These are phyloP conservation scores for Sugiyamaella paludigena DNA, from an alignment of 1,139 yeast genomes.

Conservation along the genomic window DNA sequence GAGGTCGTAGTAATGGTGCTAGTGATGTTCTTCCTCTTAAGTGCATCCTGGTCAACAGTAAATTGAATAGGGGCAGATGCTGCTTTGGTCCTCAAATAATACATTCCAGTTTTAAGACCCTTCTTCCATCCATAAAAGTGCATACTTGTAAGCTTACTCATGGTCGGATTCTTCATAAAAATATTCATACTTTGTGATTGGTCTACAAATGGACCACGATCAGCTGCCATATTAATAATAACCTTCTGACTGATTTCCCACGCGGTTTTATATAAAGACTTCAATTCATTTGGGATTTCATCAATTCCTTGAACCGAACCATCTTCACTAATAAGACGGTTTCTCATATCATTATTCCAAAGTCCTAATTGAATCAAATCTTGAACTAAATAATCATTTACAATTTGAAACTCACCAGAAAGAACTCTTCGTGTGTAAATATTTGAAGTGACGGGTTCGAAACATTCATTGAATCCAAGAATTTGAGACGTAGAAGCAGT, in stretches of 20 bases:
- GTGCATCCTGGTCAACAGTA: constrained; percentile 57
- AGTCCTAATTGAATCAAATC: constrained; percentile 69
- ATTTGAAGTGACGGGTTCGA: constrained; percentile 80
- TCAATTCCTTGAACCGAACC: constrained; percentile 75
- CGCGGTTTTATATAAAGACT: constrained; percentile 75
- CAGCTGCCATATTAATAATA: constrained; percentile 85
- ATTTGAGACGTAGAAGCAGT: constrained; percentile 87
- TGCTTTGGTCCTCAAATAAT: constrained; percentile 84
- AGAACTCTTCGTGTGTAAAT: constrained; percentile 72
- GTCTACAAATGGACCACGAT: constrained; percentile 81
- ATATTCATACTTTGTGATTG: constrained; percentile 86
- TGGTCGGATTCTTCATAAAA: constrained; percentile 68
- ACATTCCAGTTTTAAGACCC: constrained; percentile 91
- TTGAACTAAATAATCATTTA: constrained; percentile 65
- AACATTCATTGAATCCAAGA: constrained; percentile 74
- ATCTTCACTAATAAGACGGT: constrained; percentile 61
- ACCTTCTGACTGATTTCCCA: constrained; percentile 84
- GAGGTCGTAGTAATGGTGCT: neutral
- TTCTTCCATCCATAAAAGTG: constrained; percentile 89
- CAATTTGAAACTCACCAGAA: constrained; percentile 76
- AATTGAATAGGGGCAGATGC: constrained; percentile 86
- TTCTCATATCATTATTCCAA: constrained; percentile 69
- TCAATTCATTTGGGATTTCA: constrained; percentile 64
- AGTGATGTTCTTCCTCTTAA: constrained; percentile 24
- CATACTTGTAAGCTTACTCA: constrained; percentile 80